Percentiles rank a stretch among this genome's conserved stretches.
These are phyloP conservation scores for Puccinia hordei DNA, from an alignment of 1,284 basidiomycete species.

Conservation along the genomic window DNA sequence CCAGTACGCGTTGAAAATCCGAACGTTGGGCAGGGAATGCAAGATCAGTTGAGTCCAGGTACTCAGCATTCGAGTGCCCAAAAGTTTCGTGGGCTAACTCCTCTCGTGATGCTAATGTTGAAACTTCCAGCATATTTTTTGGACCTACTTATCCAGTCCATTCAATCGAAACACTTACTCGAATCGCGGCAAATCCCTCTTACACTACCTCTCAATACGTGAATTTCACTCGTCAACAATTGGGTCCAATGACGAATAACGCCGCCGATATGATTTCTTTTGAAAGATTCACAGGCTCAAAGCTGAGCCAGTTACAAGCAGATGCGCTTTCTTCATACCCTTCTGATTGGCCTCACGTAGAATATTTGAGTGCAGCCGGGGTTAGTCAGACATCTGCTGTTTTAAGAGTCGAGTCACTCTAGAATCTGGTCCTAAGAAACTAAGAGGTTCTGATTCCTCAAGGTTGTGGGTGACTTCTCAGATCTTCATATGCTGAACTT, in stretches of 20 bases:
- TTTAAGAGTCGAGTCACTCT: neutral
- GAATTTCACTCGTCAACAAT: conserved; percentile 27
- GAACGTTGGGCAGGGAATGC: conserved; percentile 35
- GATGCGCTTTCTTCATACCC: conserved; percentile 12
- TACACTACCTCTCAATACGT: conserved; percentile 5
- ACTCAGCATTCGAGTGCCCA: neutral
- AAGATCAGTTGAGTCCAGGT: conserved; percentile 34
- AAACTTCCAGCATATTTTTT: conserved; percentile 35
- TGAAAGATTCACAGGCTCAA: neutral
- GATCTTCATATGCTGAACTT: neutral
- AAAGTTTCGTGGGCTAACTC: neutral
- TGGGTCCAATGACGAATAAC: conserved; percentile 23
- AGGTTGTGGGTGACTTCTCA: conserved; percentile 30
- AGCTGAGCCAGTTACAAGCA: conserved; percentile 4
- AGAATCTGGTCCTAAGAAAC: neutral
- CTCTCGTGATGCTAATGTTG: neutral
- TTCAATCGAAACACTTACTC: conserved; percentile 27
- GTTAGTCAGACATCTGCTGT: neutral
- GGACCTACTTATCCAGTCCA: conserved; percentile 35
- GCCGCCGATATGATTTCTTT: conserved; percentile 39
- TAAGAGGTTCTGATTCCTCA: neutral
- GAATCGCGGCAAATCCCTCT: neutral
- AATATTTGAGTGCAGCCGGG: conserved; percentile 38
- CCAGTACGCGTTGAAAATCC: conserved; percentile 36
- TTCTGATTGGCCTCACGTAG: conserved; percentile 46